Evolutionary conservation across 2,329 filamentous ascomycete genomes (phyloP).

Genomic region (Beauveria scarabaeidicola): DNA sequence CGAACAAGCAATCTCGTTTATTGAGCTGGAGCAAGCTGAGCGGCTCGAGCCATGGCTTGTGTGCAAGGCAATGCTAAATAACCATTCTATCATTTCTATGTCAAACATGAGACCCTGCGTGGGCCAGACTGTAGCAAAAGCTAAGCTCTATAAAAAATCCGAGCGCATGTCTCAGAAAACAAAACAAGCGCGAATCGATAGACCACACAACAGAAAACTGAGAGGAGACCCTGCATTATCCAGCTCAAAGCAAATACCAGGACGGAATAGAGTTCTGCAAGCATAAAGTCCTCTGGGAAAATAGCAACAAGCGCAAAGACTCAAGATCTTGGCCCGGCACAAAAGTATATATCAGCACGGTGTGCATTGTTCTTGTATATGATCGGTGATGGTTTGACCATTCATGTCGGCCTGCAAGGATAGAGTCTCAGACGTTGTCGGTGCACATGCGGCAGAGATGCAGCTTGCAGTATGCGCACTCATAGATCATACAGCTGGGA

Average conservation of each 20-base stretch:
- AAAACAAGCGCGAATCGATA: neutral
- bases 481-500: conserved; percentile 60
- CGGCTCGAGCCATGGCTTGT: neutral
- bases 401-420: neutral
- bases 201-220: neutral
- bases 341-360: neutral
- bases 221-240: neutral
- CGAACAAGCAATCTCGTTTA: neutral
- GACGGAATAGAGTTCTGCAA: neutral
- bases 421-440: neutral
- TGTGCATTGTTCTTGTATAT: neutral
- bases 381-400: neutral
- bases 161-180: neutral
- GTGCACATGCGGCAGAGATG: conserved; percentile 45
- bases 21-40: neutral
- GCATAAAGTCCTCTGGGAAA: neutral
- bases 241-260: neutral
- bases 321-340: neutral
- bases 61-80: neutral
- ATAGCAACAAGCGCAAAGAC: neutral
- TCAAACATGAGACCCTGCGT: neutral
- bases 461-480: conserved; percentile 60
- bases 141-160: neutral
- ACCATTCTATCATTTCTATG: neutral
- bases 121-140: neutral